Base-by-base conservation (phyloP, 202 grass and related monocot genomes). In the Brachypodium distachyon region DNA sequence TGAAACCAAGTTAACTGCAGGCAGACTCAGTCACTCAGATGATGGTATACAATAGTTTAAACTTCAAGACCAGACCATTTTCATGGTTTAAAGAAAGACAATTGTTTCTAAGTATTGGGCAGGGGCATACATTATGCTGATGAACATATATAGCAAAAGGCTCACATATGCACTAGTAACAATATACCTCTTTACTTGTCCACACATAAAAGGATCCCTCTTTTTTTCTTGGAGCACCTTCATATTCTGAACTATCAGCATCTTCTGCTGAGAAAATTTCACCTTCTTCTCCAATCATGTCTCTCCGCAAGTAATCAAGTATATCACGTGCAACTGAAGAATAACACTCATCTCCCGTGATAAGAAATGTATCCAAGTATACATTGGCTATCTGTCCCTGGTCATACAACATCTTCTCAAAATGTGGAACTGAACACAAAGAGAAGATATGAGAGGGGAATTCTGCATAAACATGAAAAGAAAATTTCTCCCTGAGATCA, bases 331-430 rank as follows among this genome's bases (percentile, higher is more conserved):
- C 84, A 76, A 90, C 77, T 44, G 56, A 88, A 81, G 84, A 81
- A 73, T 94, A 97, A 52, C 82, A 86, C 42, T 80, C 72, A 22
- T 97, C 91, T 67, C 82, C 72, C 31, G 89, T 94, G 19, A 97
- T 92, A 38, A 85, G 64, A 88, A 90, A 97, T 55, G 87, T 84
- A 79, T 97, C 91, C 59, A 94, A 76, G 67, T 94, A 97, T 18
- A 88, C 83, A 82, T 97, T 94, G 36, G 89, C 82, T 64, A 97
- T 79, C 65, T 97, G 94, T 55, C 91, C 91, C 77, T 97, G 94
- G 76, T 97, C 94, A 12, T 97, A 97, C 67, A 97, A 47, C 94
- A 97, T 97, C 84, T 97, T 94, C 80, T 97, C 94, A 82, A 97
- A 97, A 84, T 97, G 94, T 29, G 94, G 94, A 79, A 97, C 94